Conservation (phyloP, 2,329 filamentous ascomycete species). For the Ilyonectria sp. region DNA sequence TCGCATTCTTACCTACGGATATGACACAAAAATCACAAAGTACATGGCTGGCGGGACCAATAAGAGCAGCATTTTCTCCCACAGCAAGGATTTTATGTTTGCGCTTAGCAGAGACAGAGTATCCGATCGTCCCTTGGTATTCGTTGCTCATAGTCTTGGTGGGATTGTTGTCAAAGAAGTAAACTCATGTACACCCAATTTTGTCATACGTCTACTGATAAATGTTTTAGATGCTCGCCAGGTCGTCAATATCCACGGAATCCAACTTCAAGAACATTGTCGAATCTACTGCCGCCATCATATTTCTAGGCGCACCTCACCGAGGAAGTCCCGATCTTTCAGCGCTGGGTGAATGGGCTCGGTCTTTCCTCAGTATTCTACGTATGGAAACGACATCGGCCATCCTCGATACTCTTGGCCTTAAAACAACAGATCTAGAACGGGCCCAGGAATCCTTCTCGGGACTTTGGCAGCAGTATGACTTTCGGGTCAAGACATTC, state of each 20-base stretch:
- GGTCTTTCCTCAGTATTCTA: constrained; percentile 38
- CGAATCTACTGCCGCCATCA: constrained; percentile 43
- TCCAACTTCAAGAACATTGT: constrained; percentile 37
- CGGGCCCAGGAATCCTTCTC: constrained; percentile 30
- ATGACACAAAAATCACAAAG: constrained; percentile 37
- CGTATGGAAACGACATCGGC: constrained; percentile 23
- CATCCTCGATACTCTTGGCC: constrained; percentile 24
- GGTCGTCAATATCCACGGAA: constrained; percentile 3
- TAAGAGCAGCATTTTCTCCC: constrained; percentile 26
- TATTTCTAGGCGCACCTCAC: constrained; percentile 56
- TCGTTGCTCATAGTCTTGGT: constrained; percentile 26
- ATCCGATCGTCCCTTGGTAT: constrained; percentile 13
- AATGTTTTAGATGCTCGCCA: constrained; percentile 25
- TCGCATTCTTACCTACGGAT: constrained; percentile 29
- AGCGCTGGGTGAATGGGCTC: constrained; percentile 26
- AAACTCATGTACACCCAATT: not conserved
- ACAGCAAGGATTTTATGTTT: constrained; percentile 34
- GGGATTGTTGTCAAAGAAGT: constrained; percentile 34
- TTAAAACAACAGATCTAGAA: constrained; percentile 33
- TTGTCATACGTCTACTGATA: not conserved
- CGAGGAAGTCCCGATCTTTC: constrained; percentile 44
- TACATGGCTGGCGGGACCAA: constrained; percentile 1
- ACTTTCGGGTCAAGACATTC: constrained; percentile 38
- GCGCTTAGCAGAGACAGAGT: not conserved
- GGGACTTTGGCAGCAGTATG: constrained; percentile 19